Base-by-base conservation (phyloP, 176 grass and related monocot species). In the Eragrostis nindensis region DNA sequence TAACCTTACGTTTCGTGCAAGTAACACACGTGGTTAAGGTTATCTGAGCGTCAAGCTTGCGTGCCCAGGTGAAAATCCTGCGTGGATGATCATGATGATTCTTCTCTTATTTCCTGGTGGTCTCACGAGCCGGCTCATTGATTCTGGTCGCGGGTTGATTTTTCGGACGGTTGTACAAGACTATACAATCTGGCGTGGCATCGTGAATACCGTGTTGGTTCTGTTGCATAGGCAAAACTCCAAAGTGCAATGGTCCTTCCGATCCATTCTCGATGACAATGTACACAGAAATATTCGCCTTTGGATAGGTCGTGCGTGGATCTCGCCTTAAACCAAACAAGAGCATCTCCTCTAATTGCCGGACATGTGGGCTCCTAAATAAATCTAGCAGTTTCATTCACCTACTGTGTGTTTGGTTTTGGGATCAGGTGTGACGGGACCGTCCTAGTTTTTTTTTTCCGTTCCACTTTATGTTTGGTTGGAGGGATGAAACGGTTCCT, bases 1-100 rank as follows among this genome's bases (percentile, higher is more conserved):
- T 2, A 19, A 32, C 11, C 15, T 81, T 75, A 24, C 71, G 46
- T 79, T 53, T 1, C 62, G 76, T 79, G 62, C 76, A 79, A 79
- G 76, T 67, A 79, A 48, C 76, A 41, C 30, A 7, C 32, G 62
- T 41, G 46, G 15, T 66, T 10, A 52, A 50, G 16, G 17, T 36
- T n/a, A 19, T 52, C 16, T 18, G 47, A 21, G 10, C 12, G n/a
- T 38, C 19, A 45, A 79, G 18, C 68, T 80, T 80, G 40, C 77
- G 76, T 56, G 77, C 1, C 49, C 17, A 10, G 27, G 18, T 22
- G n/a, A 26, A 65, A 44, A 78, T 78, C 60, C 60, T 38, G 43
- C 26, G 43, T 66, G 75, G 75, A 65, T n/a, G 43, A 77, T 63
- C 57, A 30, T 21, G 74, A 30, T 29, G 60, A 65, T 48, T 50